Base-by-base conservation (phyloP, 768 basidiomycete genomes). In the Tulasnella sp. region DNA sequence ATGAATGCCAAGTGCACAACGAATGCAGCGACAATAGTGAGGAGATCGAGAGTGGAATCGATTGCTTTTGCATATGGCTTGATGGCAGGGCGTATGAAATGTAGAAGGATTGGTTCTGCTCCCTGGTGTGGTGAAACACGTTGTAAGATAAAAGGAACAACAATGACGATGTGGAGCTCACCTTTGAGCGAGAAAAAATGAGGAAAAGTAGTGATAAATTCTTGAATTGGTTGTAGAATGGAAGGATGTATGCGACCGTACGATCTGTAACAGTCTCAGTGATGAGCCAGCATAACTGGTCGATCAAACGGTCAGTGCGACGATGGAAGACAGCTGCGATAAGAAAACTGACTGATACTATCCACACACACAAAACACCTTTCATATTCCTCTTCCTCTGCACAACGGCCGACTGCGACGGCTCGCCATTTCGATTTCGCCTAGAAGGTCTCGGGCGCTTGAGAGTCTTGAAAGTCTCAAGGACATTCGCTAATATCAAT, bases 321-420 rank as follows among this genome's bases (percentile, higher is more conserved):
- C 45, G 13, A 47, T 25, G 27, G 20, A 40, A 35, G 37, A 28
- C 40, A 20, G 25, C 54, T 44, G 50, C 32, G 50, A 35, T 16
- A 29, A 37, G 42, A 42, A 52, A 47, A 43, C 33, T 20, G 31
- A 85, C 87, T 83, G 84, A 90, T 56, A 90, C 78, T 37, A 85
- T 71, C 88, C 88, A 90, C 12, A 89, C 75, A 32, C 83, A 77
- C 42, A 90, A 67, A 61, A 78, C 79, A 16, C 86, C 85, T 63
- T 90, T 90, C 74, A 90, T 81, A 60, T 80, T 77, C 54, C 87
- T 74, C 64, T 90, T 90, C 59, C 87, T 71, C 63, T 81, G 80
- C 22, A 79, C 73, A 56, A 80, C 62, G 9, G 83, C 83, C 31
- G 81, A 74, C 16, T 72, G 64, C 57, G 81, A 53, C 22, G 70